Evolutionary conservation across 805 yeast species (phyloP).

Genomic region (Cyberlindnera lachancei): DNA sequence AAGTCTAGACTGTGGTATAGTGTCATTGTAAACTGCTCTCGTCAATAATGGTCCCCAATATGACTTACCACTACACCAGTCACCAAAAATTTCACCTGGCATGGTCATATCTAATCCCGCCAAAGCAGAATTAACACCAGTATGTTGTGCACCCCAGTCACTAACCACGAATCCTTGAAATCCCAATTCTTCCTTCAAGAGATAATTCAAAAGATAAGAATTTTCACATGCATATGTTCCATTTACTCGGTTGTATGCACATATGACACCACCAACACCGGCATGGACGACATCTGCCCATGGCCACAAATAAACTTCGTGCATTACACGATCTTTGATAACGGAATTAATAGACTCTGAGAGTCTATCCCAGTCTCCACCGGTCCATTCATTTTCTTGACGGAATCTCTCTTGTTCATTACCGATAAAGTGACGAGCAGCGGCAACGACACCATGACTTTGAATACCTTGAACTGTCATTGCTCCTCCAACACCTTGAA

Average conservation of each 20-base stretch:
- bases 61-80: constrained; percentile 45
- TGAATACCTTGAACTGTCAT: constrained; percentile 49
- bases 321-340: constrained; percentile 55
- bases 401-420: constrained; percentile 59
- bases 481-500: constrained; percentile 48
- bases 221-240: constrained; percentile 55
- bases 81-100: constrained; percentile 53
- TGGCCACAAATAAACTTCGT: constrained; percentile 59
- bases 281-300: constrained; percentile 56
- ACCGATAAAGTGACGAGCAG: constrained; percentile 50
- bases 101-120: constrained; percentile 61
- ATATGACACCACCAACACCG: constrained; percentile 56
- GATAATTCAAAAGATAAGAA: constrained; percentile 43
- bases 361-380: constrained; percentile 36
- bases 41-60: constrained; percentile 54
- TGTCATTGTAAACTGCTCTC: constrained; percentile 45
- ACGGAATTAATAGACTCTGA: constrained; percentile 41
- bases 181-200: constrained; percentile 54
- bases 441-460: constrained; percentile 49
- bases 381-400: constrained; percentile 45
- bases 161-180: constrained; percentile 63
- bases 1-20: constrained; percentile 44
- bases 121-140: constrained; percentile 47
- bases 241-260: constrained; percentile 51
- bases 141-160: constrained; percentile 61